A percentile compares a stretch with the other conserved stretches of the same genome.
Conservation (phyloP, 306 rosid genomes). For the Cucumis melo region DNA sequence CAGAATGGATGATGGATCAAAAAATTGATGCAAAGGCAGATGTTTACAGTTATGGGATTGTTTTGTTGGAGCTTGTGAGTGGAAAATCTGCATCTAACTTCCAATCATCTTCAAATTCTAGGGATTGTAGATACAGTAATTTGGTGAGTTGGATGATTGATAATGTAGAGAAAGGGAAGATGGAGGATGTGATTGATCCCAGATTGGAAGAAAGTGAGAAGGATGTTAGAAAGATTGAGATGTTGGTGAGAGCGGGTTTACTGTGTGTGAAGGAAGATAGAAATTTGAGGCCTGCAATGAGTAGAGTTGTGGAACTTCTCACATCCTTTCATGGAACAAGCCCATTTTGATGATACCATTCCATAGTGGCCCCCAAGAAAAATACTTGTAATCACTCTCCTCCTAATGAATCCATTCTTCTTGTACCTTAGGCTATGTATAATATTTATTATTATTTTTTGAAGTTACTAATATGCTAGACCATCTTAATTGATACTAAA, state of each 20-base stretch:
- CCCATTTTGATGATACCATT: too few species aligned
- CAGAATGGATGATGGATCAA: conserved; percentile 30
- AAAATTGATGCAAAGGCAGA: conserved; percentile 27
- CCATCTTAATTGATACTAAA: too few species aligned
- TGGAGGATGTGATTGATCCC: conserved; percentile 16
- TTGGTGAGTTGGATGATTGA: conserved; percentile 18
- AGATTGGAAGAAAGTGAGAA: background rate
- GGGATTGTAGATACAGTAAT: background rate
- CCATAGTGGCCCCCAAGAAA: too few species aligned
- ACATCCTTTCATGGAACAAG: background rate
- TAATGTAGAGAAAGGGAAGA: conserved; percentile 11
- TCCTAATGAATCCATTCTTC: too few species aligned
- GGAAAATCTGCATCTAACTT: conserved; percentile 21
- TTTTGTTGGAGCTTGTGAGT: conserved; percentile 21
- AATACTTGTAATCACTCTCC: too few species aligned
- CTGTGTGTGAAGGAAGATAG: conserved; percentile 24
- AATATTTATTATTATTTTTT: too few species aligned
- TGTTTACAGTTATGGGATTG: conserved; percentile 34
- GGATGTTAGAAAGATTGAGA: conserved; percentile 8
- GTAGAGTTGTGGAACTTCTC: conserved; percentile 25
- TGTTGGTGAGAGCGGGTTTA: conserved; percentile 18
- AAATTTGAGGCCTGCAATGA: conserved; percentile 28
- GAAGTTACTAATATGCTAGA: too few species aligned
- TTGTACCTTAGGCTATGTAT: too few species aligned
- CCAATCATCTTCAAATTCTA: background rate